These are phyloP conservation scores for Phaseolus lunatus DNA, from an alignment of 306 rosid genomes.

Conservation along the genomic window DNA sequence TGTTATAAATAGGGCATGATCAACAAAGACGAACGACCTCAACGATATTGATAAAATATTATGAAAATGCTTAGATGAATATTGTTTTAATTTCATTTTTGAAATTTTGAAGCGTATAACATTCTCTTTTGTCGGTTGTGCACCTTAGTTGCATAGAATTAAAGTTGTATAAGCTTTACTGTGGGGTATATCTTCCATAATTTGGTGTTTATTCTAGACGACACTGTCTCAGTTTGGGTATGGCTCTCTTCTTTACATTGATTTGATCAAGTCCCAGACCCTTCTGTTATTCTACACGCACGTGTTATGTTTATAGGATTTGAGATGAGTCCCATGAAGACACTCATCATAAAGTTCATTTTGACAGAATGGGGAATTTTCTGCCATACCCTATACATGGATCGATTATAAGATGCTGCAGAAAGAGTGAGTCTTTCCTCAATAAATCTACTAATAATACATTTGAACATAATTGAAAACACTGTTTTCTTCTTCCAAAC, in stretches of 20 bases:
- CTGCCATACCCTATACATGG: slow-evolving; percentile 35
- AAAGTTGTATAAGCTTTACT: slow-evolving; percentile 15
- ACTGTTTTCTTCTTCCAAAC: slow-evolving; percentile 38
- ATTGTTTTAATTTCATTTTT: not conserved
- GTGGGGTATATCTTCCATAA: slow-evolving; percentile 40
- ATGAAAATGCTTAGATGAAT: slow-evolving; percentile 1
- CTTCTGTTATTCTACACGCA: slow-evolving; percentile 44
- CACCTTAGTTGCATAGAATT: slow-evolving; percentile 28
- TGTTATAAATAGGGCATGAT: no score
- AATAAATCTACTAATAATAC: slow-evolving; percentile 7
- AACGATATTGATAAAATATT: not conserved
- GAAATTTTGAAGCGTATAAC: slow-evolving; percentile 18
- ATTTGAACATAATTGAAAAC: slow-evolving; percentile 30
- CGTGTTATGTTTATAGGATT: slow-evolving; percentile 39
- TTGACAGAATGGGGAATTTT: slow-evolving; percentile 43
- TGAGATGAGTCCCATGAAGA: slow-evolving; percentile 27
- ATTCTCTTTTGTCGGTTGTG: slow-evolving; percentile 24
- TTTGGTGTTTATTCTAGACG: slow-evolving; percentile 16
- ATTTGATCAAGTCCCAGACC: slow-evolving; percentile 36
- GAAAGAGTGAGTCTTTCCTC: slow-evolving; percentile 31
- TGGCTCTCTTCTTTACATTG: slow-evolving; percentile 39
- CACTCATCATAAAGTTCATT: slow-evolving; percentile 28
- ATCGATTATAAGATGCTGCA: slow-evolving; percentile 35
- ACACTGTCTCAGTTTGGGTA: slow-evolving; percentile 13
- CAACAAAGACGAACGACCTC: not conserved